Evolutionary conservation across 1,284 basidiomycete genomes (phyloP).

Genomic region (Ustilago crameri): DNA sequence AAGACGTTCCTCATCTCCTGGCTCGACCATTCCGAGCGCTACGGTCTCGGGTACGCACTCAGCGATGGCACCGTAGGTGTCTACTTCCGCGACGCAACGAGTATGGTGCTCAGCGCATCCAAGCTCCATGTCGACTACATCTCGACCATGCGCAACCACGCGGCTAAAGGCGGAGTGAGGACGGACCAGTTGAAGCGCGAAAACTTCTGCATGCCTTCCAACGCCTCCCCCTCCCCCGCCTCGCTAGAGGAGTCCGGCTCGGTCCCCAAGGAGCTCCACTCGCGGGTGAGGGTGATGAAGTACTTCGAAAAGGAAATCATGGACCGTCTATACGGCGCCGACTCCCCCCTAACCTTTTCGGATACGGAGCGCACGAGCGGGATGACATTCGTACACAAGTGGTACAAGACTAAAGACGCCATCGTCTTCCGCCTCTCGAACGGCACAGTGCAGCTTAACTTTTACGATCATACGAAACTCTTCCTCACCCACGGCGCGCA

Average conservation of each 20-base stretch:
- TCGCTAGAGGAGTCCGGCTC: neutral
- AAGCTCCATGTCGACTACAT: constrained; percentile 74
- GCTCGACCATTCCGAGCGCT: constrained; percentile 98
- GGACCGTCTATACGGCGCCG: constrained; percentile 65
- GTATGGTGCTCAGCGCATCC: constrained; percentile 82
- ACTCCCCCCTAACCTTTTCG: constrained; percentile 88
- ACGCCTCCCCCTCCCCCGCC: neutral
- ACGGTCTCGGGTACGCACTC: constrained; percentile 96
- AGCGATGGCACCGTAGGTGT: constrained; percentile 94
- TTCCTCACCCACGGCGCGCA: constrained; percentile 84
- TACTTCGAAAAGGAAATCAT: constrained; percentile 66
- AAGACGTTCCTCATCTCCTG: constrained; percentile 92
- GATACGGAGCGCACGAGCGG: constrained; percentile 78
- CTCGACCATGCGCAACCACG: constrained; percentile 41
- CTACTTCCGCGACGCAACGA: constrained; percentile 94
- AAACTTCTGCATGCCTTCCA: constrained; percentile 42
- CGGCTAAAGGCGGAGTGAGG: neutral
- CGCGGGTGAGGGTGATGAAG: constrained; percentile 58
- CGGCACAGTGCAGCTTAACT: constrained; percentile 96
- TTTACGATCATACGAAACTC: constrained; percentile 95
- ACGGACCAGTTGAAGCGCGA: constrained; percentile 57
- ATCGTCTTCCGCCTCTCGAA: constrained; percentile 96
- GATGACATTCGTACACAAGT: constrained; percentile 95
- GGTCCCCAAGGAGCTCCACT: constrained; percentile 50
- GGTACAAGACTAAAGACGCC: constrained; percentile 93